Evolutionary conservation across 129 eudicot species (phyloP).

Genomic region (Logfia minima): DNA sequence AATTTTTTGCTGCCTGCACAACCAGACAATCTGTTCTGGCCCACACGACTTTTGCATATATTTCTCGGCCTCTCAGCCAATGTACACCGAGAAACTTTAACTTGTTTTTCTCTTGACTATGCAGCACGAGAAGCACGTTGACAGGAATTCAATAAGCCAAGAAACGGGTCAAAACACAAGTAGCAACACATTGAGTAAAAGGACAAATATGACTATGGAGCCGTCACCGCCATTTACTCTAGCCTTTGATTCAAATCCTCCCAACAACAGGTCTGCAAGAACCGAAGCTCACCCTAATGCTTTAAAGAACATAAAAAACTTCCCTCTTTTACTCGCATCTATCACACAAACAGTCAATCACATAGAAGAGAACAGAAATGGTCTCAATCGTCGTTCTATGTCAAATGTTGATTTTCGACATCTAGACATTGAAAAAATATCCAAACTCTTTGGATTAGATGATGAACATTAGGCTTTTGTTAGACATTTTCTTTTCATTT

Average conservation of each 20-base stretch:
- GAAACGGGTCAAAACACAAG: conserved; percentile 33
- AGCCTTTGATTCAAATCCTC: conserved; percentile 43
- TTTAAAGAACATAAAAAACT: conserved; percentile 75
- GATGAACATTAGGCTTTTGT: conserved; percentile 37
- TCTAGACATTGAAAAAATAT: conserved; percentile 65
- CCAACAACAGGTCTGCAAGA: conserved; percentile 51
- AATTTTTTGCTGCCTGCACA: no score
- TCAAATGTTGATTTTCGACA: conserved; percentile 65
- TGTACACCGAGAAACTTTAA: not conserved
- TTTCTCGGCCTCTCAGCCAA: not conserved
- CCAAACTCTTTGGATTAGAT: conserved; percentile 63
- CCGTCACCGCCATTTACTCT: conserved; percentile 54
- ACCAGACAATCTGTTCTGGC: no score
- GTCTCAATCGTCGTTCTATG: conserved; percentile 53
- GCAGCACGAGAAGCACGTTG: conserved; percentile 44
- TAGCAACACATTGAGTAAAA: conserved; percentile 36
- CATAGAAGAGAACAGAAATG: conserved; percentile 52
- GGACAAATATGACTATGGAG: conserved; percentile 24
- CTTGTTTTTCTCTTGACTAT: not conserved
- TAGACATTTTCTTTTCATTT: not conserved
- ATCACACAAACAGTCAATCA: conserved; percentile 60
- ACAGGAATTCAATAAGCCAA: conserved; percentile 36
- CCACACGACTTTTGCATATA: not conserved
- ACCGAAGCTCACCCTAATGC: conserved; percentile 91
- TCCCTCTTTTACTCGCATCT: conserved; percentile 72